Conservation (phyloP, 345 rosid genomes). For the Eucalyptus tenuipes region DNA sequence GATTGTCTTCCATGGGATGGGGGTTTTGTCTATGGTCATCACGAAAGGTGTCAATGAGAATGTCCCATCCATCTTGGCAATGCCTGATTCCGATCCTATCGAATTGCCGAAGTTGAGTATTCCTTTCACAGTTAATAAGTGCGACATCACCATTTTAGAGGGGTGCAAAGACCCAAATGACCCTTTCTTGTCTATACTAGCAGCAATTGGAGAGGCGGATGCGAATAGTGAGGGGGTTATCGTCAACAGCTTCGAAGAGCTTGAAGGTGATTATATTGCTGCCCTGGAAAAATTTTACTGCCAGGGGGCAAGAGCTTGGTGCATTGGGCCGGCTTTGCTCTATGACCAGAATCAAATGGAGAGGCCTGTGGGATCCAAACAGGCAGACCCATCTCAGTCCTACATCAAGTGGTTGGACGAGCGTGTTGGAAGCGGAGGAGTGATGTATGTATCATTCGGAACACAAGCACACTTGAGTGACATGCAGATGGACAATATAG, state of each 20-base stretch:
- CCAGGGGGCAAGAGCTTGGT: background rate
- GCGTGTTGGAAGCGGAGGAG: background rate
- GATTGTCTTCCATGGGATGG: constrained; percentile 7
- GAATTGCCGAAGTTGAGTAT: background rate
- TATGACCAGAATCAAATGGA: background rate
- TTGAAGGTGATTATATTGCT: constrained; percentile 6
- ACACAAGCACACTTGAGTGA: background rate
- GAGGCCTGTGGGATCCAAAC: background rate
- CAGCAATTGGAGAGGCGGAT: background rate
- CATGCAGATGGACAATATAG: background rate
- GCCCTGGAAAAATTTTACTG: background rate
- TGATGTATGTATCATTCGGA: constrained; percentile 1
- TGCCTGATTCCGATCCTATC: background rate
- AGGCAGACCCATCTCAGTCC: background rate
- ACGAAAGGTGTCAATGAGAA: background rate
- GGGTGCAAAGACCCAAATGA: background rate
- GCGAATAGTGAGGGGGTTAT: constrained; percentile 1
- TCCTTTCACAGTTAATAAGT: background rate
- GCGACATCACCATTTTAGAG: background rate
- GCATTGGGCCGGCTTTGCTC: background rate
- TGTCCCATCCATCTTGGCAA: background rate
- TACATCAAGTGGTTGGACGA: background rate
- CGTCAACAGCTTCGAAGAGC: constrained; percentile 12
- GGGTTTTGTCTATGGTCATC: constrained; percentile 6
- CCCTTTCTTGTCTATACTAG: background rate